Evolutionary conservation across 257 asterid species (phyloP), one percentile per base, ranked within the genome.

Genomic region (Solanum sejunctum): DNA sequence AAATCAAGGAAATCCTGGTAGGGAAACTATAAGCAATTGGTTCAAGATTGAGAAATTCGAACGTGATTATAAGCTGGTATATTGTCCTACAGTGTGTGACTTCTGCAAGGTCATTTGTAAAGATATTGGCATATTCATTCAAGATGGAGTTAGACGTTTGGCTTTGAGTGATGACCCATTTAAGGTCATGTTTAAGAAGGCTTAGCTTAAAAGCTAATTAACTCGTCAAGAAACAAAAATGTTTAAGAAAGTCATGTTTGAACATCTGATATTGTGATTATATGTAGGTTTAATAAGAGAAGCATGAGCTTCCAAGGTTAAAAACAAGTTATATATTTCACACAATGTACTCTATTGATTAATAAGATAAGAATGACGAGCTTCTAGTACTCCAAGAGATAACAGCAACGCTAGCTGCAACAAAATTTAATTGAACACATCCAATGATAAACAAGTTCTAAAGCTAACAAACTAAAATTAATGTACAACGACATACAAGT

Each of bases 81-180:
- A 67, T 43, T 93, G 94, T 54, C 96, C 96, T 0, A 78, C 87
- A 0, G 93, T 91, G 9, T 93, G 96, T 52, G n/a, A 88, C 21
- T 49, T 5, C 60, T 93, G 96, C 89, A 91, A 63, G 79, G 91
- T 88, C 7, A 84, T 86, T 15, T 93, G 96, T 85, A 80, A 17
- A 82, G 93, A 90, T n/a, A 69, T 91, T 4, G 93, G 93, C 15
- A 83, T 91, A 52, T 84, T 83, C n/a, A 20, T 90, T 52, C 57
- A 88, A 36, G 91, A 86, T 86, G 97, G 97, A 16, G 66, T 21
- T 21, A 86, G 94, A 71, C 88, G 90, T 79, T 78, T 87, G 84
- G 88, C 82, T 63, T 51, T 87, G 55, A 82, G 84, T 64, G 84
- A 87, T 54, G 86, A 28, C 28, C 89, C 88, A 43, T 82, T 87